Base-by-base conservation (phyloP, 1,139 yeast species). In the Taiozyma onychis region DNA sequence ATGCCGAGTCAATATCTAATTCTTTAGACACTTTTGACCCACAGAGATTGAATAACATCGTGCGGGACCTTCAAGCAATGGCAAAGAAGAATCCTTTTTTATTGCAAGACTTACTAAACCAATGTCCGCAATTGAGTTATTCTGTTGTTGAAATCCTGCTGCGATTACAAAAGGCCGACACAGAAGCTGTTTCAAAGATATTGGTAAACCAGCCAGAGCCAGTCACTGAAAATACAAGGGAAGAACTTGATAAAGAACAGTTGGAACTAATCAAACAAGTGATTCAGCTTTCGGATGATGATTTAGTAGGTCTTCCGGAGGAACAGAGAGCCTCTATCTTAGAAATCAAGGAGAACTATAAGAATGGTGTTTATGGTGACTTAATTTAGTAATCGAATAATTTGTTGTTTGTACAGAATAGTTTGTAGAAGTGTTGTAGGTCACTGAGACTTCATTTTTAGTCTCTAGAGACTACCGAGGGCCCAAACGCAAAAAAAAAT, bases 111-210 rank as follows among this genome's bases (percentile, higher is more conserved):
- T 69, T 90, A 44, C 72, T 91, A 32, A 78, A 77, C 42, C 80
- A 82, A 54, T 84, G 85, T 56, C 95, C 96, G 0, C 96, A 88
- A 60, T 70, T 91, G 48, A 73, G 88, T 1, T 89, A 85, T 63
- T 95, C 96, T 0, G 71, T 90, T 37, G 88, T 91, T 6, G 97
- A 91, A 62, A 76, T 86, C 1, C 70, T 88, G 50, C 68, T 90
- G 52, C 69, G 85, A n/a, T 65, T 69, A 45, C 63, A 69, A 3
- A 61, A 64, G 35, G 61, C 65, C 9, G 58, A 62, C 37, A 64
- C 63, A 5, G 66, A 66, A 45, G 67, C 66, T 34, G 50, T 72
- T 51, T 59, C 70, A 28, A 60, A 63, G 39, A 52, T 67, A 47
- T 46, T 62, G 44, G 44, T 62, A 46, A 49, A 44, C 50, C 54